phyloP scores from a whole-genome alignment of 2,329 filamentous ascomycete genomes.

The Pyricularia grisea region DNA sequence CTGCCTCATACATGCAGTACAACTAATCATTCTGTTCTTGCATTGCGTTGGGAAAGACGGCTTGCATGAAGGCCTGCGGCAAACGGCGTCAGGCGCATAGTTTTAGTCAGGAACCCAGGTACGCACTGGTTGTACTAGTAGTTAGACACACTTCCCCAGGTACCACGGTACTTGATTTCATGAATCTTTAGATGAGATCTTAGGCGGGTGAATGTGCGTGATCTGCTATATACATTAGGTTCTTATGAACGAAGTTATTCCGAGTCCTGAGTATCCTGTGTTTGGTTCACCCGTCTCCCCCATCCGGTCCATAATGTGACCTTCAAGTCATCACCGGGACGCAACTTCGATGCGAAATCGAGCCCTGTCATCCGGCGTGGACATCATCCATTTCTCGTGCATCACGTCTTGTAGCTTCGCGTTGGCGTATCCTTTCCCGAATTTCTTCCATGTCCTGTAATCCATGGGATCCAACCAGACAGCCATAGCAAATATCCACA shows the following conservation, averaged over 20 bases:
- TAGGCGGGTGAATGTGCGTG: background rate
- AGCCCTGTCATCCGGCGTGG: background rate
- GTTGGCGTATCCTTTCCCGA: background rate
- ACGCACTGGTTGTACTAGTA: slow-evolving; percentile 1
- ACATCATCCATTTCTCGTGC: background rate
- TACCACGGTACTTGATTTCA: background rate
- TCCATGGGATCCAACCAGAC: background rate
- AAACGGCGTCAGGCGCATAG: background rate
- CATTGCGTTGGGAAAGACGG: background rate
- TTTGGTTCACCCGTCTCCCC: background rate
- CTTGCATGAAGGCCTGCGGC: background rate
- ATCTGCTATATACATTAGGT: background rate
- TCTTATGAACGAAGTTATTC: background rate
- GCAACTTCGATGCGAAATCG: background rate
- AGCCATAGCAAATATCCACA: background rate
- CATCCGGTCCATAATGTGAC: background rate
- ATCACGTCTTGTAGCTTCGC: background rate
- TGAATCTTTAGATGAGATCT: background rate
- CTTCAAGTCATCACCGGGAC: background rate
- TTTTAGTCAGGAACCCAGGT: background rate
- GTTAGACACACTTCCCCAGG: background rate
- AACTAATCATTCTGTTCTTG: slow-evolving; percentile 44
- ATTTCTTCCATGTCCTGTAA: background rate
- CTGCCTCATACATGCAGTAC: slow-evolving; percentile 97
- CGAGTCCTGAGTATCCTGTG: background rate